phyloP scores from a whole-genome alignment of 495 filamentous ascomycete genomes.

The Trichoderma orchidacearum region DNA sequence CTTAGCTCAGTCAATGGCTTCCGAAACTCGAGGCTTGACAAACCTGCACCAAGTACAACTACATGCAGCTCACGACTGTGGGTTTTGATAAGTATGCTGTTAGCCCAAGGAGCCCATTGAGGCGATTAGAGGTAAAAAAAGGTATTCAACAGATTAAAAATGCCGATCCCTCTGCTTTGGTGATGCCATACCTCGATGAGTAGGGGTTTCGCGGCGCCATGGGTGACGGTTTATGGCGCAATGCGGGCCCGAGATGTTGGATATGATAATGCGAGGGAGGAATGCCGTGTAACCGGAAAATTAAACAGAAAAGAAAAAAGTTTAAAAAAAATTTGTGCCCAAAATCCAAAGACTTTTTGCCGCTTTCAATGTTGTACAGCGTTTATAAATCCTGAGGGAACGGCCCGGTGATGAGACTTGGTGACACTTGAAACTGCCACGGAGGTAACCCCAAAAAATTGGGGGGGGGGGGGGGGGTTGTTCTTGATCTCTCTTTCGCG shows the following conservation, averaged over 20 bases:
- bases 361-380: slow-evolving; percentile 4
- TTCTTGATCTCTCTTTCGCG: background rate
- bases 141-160: slow-evolving; percentile 13
- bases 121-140: background rate
- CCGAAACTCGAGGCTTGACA: slow-evolving; percentile 11
- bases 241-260: slow-evolving; percentile 5
- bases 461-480: too few relatives aligned
- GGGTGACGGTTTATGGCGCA: slow-evolving; percentile 12
- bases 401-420: background rate
- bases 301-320: too few relatives aligned
- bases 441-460: slow-evolving; percentile 13
- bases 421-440: background rate
- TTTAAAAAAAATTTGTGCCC: too few relatives aligned
- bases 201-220: background rate
- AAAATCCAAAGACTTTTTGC: too few relatives aligned
- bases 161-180: too few relatives aligned
- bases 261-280: background rate
- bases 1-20: slow-evolving; percentile 6
- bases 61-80: slow-evolving; percentile 76
- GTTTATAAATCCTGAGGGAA: background rate
- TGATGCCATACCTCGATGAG: background rate
- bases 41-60: slow-evolving; percentile 80
- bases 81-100: slow-evolving; percentile 2
- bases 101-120: slow-evolving; percentile 1
- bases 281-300: background rate